Evolutionary conservation across 768 basidiomycete genomes (phyloP), one percentile per base, ranked within the genome.

Genomic region (Collybia mongolica): DNA sequence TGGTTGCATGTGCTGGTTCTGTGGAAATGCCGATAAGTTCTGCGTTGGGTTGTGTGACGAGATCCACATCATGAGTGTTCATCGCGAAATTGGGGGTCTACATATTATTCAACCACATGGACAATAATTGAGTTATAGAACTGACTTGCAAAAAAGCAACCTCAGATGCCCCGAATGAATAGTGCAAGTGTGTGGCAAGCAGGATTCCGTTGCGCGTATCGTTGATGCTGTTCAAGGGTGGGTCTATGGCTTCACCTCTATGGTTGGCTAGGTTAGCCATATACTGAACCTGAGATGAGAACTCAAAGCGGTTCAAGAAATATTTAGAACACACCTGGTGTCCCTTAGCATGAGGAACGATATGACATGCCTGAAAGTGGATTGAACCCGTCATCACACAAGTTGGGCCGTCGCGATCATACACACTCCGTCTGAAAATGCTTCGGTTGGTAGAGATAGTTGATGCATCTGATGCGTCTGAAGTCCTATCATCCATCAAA

Each of bases 61-160:
- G 53, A 53, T 47, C 53, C 42, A 57, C 53, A 28, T 57, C 56
- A 28, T 48, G 48, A 53, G 54, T 53, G 28, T 39, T 41, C 56
- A 57, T 57, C 41, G 53, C 49, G 42, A 57, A 57, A 52, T 57
- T 57, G 44, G 56, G 56, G 40, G 56, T 57, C 53, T 57, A 54
- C 37, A 23, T 54, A 57, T 54, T 35, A 50, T 54, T 39, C 39
- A 46, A 54, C 44, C 22, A 41, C 37, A 48, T 54, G 49, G 44
- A 9, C 9, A 63, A 40, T 53, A 56, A 54, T n/a, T n/a, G n/a
- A n/a, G n/a, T n/a, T n/a, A n/a, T n/a, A n/a, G n/a, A n/a, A n/a
- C 53, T 49, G 46, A 57, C 58, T 56, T 62, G 49, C 50, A 59
- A 54, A 57, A 54, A 59, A 35, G 58, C 55, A 47, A 53, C 55